These are phyloP conservation scores for Sclerotinia subarctica DNA, from an alignment of 2,329 filamentous ascomycete species.

Conservation along the genomic window DNA sequence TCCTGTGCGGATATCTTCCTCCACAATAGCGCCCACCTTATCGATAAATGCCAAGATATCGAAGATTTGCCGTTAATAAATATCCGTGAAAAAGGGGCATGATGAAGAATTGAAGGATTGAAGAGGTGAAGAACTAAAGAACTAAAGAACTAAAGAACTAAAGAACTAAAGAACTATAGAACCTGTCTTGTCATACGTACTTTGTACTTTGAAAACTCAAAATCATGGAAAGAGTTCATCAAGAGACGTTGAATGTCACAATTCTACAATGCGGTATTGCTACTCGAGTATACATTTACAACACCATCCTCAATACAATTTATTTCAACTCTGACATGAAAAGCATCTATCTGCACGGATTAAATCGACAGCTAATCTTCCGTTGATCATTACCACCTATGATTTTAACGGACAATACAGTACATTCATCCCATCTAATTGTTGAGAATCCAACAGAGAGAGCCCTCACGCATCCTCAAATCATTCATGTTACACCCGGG, in stretches of 20 bases:
- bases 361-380: neutral
- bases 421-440: neutral
- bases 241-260: neutral
- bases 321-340: neutral
- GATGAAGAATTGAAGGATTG: neutral
- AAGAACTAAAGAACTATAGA: too few relatives aligned
- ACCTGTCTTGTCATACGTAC: neutral
- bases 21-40: neutral
- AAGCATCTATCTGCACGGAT: neutral
- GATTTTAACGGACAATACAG: neutral
- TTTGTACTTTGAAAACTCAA: neutral
- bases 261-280: neutral
- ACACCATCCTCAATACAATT: neutral
- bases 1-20: neutral
- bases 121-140: too few relatives aligned
- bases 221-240: neutral
- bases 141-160: neutral
- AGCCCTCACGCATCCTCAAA: neutral
- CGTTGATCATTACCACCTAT: neutral
- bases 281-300: neutral
- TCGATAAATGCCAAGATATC: slow-evolving; percentile 5
- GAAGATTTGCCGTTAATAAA: neutral
- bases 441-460: too few relatives aligned
- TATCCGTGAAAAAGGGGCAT: slow-evolving; percentile 7
- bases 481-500: neutral